Evolutionary conservation across 2,329 filamentous ascomycete species (phyloP).

Genomic region (Hypoxylon sp.): DNA sequence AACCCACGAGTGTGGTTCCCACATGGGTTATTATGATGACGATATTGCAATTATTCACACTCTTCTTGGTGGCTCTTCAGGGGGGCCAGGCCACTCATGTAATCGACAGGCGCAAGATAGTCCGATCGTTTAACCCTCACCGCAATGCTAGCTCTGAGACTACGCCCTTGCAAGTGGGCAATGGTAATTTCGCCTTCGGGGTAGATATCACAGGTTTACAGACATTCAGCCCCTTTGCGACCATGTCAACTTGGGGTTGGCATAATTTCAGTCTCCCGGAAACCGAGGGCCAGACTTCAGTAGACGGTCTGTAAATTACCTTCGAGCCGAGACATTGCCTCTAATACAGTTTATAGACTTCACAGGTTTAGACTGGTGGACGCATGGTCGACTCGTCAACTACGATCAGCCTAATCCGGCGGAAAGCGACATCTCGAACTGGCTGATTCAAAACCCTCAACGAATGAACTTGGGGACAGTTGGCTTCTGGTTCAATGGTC

Average conservation of each 20-base stretch:
- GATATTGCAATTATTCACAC: conserved; percentile 7
- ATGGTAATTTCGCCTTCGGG: conserved; percentile 63
- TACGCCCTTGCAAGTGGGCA: conserved; percentile 65
- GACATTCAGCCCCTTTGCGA: conserved; percentile 61
- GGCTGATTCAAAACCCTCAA: conserved; percentile 63
- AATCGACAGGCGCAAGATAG: conserved; percentile 53
- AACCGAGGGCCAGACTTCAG: conserved; percentile 54
- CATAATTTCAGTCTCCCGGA: conserved; percentile 62
- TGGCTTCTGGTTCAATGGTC: conserved; percentile 59
- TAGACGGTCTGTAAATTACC: conserved; percentile 50
- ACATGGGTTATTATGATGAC: conserved; percentile 20
- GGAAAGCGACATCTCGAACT: conserved; percentile 57
- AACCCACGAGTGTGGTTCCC: conserved; percentile 6
- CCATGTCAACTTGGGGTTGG: conserved; percentile 63
- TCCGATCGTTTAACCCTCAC: conserved; percentile 60
- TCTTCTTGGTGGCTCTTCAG: conserved; percentile 20
- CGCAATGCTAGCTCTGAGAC: conserved; percentile 62
- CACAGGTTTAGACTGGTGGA: conserved; percentile 59
- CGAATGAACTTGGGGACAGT: conserved; percentile 63
- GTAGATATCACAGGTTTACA: conserved; percentile 62
- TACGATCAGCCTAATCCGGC: conserved; percentile 59
- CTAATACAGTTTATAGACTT: conserved; percentile 53
- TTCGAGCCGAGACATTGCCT: background rate
- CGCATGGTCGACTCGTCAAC: conserved; percentile 57
- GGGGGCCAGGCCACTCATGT: conserved; percentile 23